Base-by-base conservation (phyloP, 2,329 filamentous ascomycete genomes). In the Talaromyces sp. region DNA sequence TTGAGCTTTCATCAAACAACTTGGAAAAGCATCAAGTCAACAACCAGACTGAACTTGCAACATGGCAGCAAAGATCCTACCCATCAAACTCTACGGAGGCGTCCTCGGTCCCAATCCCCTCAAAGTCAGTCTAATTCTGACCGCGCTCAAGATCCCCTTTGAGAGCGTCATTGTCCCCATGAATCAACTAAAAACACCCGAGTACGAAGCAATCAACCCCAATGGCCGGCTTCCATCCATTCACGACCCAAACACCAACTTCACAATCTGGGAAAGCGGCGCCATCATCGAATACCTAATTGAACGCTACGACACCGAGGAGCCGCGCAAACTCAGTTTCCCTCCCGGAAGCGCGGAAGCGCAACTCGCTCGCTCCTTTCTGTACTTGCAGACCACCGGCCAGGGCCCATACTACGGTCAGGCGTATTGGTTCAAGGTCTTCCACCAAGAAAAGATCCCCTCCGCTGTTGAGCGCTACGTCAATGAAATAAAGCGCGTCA, bases 81-180 rank as follows among this genome's bases (percentile, higher is more conserved):
- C 58, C 41, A 48, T 65, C 58, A 61, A 45, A 16, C 37, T 65
- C 27, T 45, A 60, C 62, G 41, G 62, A 31, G 14, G 14, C 24
- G 14, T 43, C n/a, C 41, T 65, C 24, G 50, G 63, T n/a, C 47
- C 65, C 41, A 67, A 65, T 37, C 65, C 62, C 19, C 14, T 67
- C 54, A 71, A 73, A 66, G 68, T 70, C 31, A 67, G 66, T 48
- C 67, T 73, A 52, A 58, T 72, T 19, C 63, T 74, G n/a, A 68
- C 71, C 45, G 72, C 72, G 47, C 71, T 74, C 22, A 45, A 54
- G 9, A 13, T 74, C 10, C 70, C 72, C 10, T 71, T 70, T 57
- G 68, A 72, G 35, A 60, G 54, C 45, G 52, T 67, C 22, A 10
- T 13, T 4, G 39, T 71, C 35, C 41, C 62, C 3, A 65, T 68